Conservation (phyloP, 1,284 basidiomycete species). For the Ustilago hordei region DNA sequence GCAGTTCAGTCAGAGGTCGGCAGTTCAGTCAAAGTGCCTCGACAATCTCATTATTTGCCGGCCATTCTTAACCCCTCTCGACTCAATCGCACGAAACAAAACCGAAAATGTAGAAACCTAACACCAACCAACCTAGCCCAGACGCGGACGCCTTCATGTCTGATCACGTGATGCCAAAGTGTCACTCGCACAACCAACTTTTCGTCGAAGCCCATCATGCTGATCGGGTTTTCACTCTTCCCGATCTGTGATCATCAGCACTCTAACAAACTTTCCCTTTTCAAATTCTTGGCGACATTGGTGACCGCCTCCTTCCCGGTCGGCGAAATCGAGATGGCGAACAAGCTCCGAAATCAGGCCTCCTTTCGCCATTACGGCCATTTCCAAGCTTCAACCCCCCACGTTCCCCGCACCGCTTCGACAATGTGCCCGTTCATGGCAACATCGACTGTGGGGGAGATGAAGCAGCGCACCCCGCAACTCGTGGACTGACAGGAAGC, state of each 20-base stretch:
- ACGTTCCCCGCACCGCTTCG: background rate
- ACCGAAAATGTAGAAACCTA: too few relatives aligned
- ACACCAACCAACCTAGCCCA: too few relatives aligned
- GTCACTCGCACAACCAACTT: too few relatives aligned
- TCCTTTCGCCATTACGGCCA: slow-evolving; percentile 6
- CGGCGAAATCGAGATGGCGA: slow-evolving; percentile 8
- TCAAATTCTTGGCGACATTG: background rate
- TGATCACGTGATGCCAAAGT: too few relatives aligned
- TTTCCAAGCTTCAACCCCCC: background rate
- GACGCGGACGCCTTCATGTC: too few relatives aligned
- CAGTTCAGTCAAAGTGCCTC: background rate
- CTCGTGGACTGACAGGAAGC: slow-evolving; percentile 16
- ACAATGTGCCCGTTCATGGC: background rate
- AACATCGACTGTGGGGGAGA: background rate
- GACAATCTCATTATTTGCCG: background rate
- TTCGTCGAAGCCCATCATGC: too few relatives aligned
- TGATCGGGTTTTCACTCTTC: background rate
- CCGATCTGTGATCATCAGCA: background rate
- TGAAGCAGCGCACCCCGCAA: slow-evolving; percentile 25
- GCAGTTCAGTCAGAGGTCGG: background rate
- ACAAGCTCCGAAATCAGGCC: slow-evolving; percentile 13
- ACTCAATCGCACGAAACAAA: too few relatives aligned
- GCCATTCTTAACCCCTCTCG: too few relatives aligned
- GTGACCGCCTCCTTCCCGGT: slow-evolving; percentile 22
- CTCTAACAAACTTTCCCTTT: too few relatives aligned